Evolutionary conservation across 2,329 filamentous ascomycete genomes (phyloP).

Genomic region (Penicillium rolfsii): DNA sequence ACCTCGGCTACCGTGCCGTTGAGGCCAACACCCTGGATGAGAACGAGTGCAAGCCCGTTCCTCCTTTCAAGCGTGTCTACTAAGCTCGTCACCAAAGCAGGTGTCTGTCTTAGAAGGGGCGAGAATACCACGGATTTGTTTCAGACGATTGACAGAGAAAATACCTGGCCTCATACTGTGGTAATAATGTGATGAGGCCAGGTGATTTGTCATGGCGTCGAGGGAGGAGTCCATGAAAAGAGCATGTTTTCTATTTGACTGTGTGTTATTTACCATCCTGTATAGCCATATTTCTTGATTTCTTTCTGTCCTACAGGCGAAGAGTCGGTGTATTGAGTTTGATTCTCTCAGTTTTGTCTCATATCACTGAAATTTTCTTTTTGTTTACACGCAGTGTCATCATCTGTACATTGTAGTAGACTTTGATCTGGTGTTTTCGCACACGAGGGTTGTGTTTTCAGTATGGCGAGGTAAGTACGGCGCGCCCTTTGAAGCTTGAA

Average conservation of each 20-base stretch:
- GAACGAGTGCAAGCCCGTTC: conserved; percentile 92
- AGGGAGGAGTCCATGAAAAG: conserved; percentile 33
- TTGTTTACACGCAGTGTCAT: conserved; percentile 2
- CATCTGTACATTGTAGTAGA: background rate
- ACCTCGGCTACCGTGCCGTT: conserved; percentile 84
- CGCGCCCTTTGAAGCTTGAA: background rate
- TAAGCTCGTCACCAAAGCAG: conserved; percentile 33
- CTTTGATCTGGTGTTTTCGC: background rate
- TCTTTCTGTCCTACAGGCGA: conserved; percentile 36
- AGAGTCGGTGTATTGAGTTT: conserved; percentile 41
- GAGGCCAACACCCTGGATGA: conserved; percentile 84
- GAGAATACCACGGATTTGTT: conserved; percentile 28
- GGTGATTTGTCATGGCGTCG: conserved; percentile 17
- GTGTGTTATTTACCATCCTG: conserved; percentile 42
- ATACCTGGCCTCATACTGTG: conserved; percentile 7
- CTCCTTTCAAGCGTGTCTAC: conserved; percentile 80
- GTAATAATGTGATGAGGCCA: conserved; percentile 10
- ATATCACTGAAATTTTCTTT: conserved; percentile 27
- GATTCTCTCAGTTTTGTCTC: conserved; percentile 28
- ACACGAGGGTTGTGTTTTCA: background rate
- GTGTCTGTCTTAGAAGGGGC: background rate
- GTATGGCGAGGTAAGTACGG: background rate
- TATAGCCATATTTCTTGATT: conserved; percentile 43
- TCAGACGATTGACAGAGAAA: conserved; percentile 21
- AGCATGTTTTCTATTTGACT: conserved; percentile 39